These are phyloP conservation scores for Colletotrichum magnum DNA, from an alignment of 2,329 filamentous ascomycete genomes.

Conservation along the genomic window DNA sequence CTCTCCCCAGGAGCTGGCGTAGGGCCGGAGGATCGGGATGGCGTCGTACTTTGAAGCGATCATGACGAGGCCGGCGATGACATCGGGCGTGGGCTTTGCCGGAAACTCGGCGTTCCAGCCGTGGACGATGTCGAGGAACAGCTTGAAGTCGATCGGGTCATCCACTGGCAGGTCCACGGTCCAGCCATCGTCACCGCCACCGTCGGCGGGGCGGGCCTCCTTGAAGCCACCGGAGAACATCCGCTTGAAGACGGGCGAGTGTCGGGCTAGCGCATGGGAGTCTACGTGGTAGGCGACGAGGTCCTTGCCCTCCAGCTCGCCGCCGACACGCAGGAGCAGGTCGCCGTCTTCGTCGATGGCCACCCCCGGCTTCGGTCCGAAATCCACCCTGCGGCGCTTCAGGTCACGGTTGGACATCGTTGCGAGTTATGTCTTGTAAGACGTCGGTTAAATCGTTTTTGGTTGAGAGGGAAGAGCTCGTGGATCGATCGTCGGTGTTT, in stretches of 20 bases:
- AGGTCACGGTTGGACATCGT: not conserved
- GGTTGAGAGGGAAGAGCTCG: too few species aligned
- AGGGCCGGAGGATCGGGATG: not conserved
- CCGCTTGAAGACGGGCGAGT: conserved; percentile 46
- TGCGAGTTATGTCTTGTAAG: too few species aligned
- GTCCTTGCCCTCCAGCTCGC: too few species aligned
- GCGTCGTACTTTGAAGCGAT: conserved; percentile 10
- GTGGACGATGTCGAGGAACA: conserved; percentile 9
- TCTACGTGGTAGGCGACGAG: not conserved
- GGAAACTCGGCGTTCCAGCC: not conserved
- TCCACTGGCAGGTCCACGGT: conserved; percentile 2
- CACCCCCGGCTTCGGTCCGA: not conserved
- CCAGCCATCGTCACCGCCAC: not conserved
- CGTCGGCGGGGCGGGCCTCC: conserved; percentile 40
- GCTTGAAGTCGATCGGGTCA: not conserved
- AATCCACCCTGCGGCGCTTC: conserved; percentile 1
- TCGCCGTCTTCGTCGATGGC: conserved; percentile 1
- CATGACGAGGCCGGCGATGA: not conserved
- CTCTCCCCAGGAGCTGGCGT: not conserved
- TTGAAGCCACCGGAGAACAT: conserved; percentile 47
- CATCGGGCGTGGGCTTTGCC: not conserved
- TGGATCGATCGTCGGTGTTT: too few species aligned
- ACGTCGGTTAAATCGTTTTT: too few species aligned
- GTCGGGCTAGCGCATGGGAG: conserved; percentile 42
- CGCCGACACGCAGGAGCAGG: not conserved